Evolutionary conservation across 1,139 yeast species (phyloP).

Genomic region (Yamadazyma friedrichii): DNA sequence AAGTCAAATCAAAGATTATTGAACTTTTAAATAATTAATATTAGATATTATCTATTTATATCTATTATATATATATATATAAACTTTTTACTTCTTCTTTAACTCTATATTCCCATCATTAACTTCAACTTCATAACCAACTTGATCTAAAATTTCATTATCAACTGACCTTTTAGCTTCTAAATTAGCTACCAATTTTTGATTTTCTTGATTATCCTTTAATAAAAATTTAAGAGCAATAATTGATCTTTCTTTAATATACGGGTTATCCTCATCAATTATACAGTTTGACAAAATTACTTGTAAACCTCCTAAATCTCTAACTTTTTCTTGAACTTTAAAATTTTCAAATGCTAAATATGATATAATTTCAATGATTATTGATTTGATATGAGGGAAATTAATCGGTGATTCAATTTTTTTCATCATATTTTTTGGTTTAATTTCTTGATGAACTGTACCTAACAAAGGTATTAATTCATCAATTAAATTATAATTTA

Average conservation of each 20-base stretch:
- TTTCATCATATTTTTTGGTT: conserved; percentile 29
- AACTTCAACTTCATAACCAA: conserved; percentile 40
- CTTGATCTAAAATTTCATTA: conserved; percentile 34
- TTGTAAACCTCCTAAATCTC: conserved; percentile 68
- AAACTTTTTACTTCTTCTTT: conserved; percentile 11
- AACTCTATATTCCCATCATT: conserved; percentile 35
- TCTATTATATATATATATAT: not conserved
- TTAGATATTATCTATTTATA: too few relatives aligned
- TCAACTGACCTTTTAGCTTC: conserved; percentile 39
- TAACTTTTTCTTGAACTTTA: conserved; percentile 62
- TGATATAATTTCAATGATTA: conserved; percentile 61
- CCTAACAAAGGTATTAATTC: conserved; percentile 45
- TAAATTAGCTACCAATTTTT: conserved; percentile 61
- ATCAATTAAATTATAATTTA: conserved; percentile 50
- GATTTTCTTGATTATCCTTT: conserved; percentile 64
- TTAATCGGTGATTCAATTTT: conserved; percentile 29
- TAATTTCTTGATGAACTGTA: conserved; percentile 48
- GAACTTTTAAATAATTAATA: conserved; percentile 50
- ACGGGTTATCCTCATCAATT: conserved; percentile 87
- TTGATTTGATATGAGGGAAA: conserved; percentile 63
- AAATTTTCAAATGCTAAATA: conserved; percentile 51
- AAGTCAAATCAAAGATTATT: conserved; percentile 71
- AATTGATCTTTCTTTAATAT: conserved; percentile 80
- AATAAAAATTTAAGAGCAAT: conserved; percentile 71
- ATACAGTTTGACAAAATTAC: conserved; percentile 76